Evolutionary conservation across 2,329 filamentous ascomycete genomes (phyloP), one percentile per base, ranked within the genome.

Genomic region (Saccharata proteae): DNA sequence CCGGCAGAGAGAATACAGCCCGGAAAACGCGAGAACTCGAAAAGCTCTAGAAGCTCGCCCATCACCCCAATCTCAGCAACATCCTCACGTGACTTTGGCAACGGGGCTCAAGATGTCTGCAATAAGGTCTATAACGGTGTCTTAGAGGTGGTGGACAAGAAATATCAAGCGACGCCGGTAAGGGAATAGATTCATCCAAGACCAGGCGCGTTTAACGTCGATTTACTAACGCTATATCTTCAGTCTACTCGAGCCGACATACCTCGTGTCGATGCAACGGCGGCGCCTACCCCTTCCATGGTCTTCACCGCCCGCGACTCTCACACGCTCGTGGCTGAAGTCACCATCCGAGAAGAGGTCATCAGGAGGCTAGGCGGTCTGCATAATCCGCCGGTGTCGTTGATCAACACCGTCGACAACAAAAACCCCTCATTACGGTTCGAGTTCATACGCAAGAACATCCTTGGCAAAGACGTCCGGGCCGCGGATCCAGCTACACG

Each of bases 381-480:
- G 13, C 40, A 47, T 33, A 46, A 57, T 32, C 45, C 47, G 4
- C 40, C 40, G 1, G 65, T 84, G 16, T 70, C 69, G 0, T 65
- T 86, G 1, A 57, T 75, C 30, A 88, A 88, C 46, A 57, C 64
- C 0, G 54, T 70, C 2, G 75, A 80, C 41, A 54, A 64, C 2
- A 35, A 62, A 44, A 41, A 64, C 43, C 67, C 66, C 0, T 74
- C 79, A 0, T 54, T 70, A 0, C 58, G 69, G 22, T 92, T 90
- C 43, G 62, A 62, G 0, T 88, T 86, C 49, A 76, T 85, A 32
- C 61, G 75, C 5, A 54, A 65, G 1, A 75, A 73, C 7, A 58
- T 77, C 4, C 60, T 80, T 1, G 57, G 68, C 3, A 43, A 65
- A 1, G 77, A 71, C 13, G 76, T 88, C 0, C 51, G 67, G 25